Evolutionary conservation across 2,329 filamentous ascomycete genomes (phyloP).

Genomic region (Talaromyces sp.): DNA sequence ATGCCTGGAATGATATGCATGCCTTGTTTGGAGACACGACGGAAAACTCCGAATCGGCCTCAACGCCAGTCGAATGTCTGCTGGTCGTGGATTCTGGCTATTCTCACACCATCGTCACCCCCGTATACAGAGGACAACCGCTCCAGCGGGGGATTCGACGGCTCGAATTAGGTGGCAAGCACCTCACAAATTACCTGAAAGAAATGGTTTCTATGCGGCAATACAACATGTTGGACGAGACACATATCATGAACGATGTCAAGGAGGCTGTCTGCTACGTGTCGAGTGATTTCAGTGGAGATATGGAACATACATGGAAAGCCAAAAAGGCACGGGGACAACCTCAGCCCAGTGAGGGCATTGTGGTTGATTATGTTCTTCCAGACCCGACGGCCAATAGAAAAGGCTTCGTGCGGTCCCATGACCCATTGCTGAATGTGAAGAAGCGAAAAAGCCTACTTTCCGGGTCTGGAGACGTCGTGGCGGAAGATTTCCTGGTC

Average conservation of each 20-base stretch:
- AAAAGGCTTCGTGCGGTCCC: constrained; percentile 68
- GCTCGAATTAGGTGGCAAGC: constrained; percentile 86
- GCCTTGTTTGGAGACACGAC: constrained; percentile 59
- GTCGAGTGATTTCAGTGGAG: constrained; percentile 66
- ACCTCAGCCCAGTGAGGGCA: constrained; percentile 29
- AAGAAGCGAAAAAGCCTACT: constrained; percentile 45
- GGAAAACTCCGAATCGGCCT: constrained; percentile 35
- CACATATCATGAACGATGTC: constrained; percentile 89
- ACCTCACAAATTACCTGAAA: constrained; percentile 88
- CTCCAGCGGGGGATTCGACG: constrained; percentile 76
- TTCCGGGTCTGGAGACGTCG: constrained; percentile 41
- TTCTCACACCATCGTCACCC: constrained; percentile 86
- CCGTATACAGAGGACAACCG: constrained; percentile 73
- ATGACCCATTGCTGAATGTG: constrained; percentile 63
- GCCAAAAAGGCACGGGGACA: constrained; percentile 50
- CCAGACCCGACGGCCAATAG: constrained; percentile 66
- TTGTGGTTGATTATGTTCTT: constrained; percentile 86
- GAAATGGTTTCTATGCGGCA: constrained; percentile 84
- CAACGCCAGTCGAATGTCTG: constrained; percentile 68
- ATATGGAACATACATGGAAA: constrained; percentile 83
- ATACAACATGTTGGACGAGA: constrained; percentile 93
- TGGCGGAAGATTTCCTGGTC: constrained; percentile 73
- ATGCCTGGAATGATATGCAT: constrained; percentile 76
- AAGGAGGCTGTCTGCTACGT: constrained; percentile 89
- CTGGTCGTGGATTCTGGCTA: constrained; percentile 88